Evolutionary conservation across 2,329 filamentous ascomycete genomes (phyloP), one percentile per base, ranked within the genome.

Genomic region (Sphaerulina populicola): DNA sequence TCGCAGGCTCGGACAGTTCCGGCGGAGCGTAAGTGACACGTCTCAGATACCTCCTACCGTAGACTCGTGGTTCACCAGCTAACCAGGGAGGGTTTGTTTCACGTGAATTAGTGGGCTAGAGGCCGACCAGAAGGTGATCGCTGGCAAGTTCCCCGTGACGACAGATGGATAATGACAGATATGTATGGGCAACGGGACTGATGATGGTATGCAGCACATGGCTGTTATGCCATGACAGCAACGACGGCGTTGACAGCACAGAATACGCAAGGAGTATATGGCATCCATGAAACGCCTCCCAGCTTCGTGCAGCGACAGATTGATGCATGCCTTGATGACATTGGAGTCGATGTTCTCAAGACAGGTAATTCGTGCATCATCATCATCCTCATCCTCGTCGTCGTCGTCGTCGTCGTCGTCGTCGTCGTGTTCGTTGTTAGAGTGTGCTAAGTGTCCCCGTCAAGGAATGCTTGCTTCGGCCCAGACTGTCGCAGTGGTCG

Each of bases 221-320:
- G 85, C 53, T 93, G 87, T 72, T 97, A 97, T 75, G 89, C 88
- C 53, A 94, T 96, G 82, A 96, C 91, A 45, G 88, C 90, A 18
- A 96, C 91, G 8, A 94, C 91, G 11, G 91, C 91, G 15, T 74
- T 98, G 64, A 98, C 93, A n/a, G 90, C 88, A 12, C 93, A 97
- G 66, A 95, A 97, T 69, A 98, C 93, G 0, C 76, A 79, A 47
- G 88, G 88, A 4, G 89, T 97, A 11, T 76, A 81, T 55, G 88
- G 78, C 57, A 88, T 97, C 46, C 88, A 95, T 64, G 73, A 85
- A 50, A 80, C 86, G 6, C 91, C 91, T 0, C 74, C 86, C 0
- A 75, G 77, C 4, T 96, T 97, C 68, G 81, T 96, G 21, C 76
- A 76, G 58, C 86, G 87, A 73, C 88, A 94, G 70, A 89, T 97